Conservation (phyloP, 2,329 filamentous ascomycete genomes). For the Cephalotrichum gorgonifer region DNA sequence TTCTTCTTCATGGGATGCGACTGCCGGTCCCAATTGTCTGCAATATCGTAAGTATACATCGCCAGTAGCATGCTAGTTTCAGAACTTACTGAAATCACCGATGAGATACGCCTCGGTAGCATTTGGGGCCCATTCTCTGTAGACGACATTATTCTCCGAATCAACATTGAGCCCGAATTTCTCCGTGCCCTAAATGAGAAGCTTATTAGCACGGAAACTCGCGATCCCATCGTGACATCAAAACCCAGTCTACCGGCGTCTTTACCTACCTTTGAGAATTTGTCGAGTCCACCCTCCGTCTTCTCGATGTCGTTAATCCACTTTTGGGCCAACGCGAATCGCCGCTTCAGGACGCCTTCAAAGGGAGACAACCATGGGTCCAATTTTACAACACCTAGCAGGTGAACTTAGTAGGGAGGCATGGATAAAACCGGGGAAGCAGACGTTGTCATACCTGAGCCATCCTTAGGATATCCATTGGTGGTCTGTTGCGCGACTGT, state of each 20-base stretch:
- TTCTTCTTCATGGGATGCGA: conserved; percentile 84
- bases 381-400: conserved; percentile 68
- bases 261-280: conserved; percentile 67
- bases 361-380: conserved; percentile 89
- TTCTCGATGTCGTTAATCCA: conserved; percentile 82
- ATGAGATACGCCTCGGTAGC: conserved; percentile 75
- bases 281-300: conserved; percentile 78
- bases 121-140: conserved; percentile 95
- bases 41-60: background rate
- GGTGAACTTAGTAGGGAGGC: background rate
- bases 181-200: conserved; percentile 62
- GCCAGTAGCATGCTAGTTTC: background rate
- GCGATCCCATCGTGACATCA: background rate
- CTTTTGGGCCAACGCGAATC: conserved; percentile 68
- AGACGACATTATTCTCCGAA: conserved; percentile 73
- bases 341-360: conserved; percentile 61
- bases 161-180: conserved; percentile 77
- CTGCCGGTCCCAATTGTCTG: conserved; percentile 77
- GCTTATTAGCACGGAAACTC: background rate
- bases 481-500: conserved; percentile 20
- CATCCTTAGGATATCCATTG: conserved; percentile 51
- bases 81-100: conserved; percentile 77
- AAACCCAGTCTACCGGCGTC: conserved; percentile 2
- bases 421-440: background rate
- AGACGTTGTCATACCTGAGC: conserved; percentile 48